Base-by-base conservation (phyloP, 495 filamentous ascomycete genomes). In the Pseudomonodictys pantanalensis region DNA sequence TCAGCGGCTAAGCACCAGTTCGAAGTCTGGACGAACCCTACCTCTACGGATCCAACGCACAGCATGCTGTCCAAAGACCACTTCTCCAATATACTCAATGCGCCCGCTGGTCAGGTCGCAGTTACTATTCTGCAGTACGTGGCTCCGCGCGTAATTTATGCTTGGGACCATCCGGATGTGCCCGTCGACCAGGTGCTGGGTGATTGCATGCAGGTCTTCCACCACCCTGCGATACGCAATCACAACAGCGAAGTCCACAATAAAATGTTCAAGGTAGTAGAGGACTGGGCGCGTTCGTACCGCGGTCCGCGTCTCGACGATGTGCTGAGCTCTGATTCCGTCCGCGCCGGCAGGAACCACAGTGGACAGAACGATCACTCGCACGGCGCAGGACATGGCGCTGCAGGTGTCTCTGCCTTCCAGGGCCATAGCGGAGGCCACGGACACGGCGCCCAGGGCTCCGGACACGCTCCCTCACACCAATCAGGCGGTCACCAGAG, bases 51-150 rank as follows among this genome's bases (percentile, higher is more conserved):
- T 71, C 93, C 93, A 6, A 98, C 93, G 2, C 93, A 97, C 77
- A 93, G 89, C 10, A 83, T 97, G 74, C 81, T 97, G 5, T 92
- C 89, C 56, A 97, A 97, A 74, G 93, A 98, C 66, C 93, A 98
- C 70, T 97, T 97, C 68, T 88, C 88, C 61, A 96, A 97, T 73
- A 78, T 92, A 28, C 78, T 97, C 26, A 97, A 97, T 74, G 79
- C 88, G 28, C 90, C 89, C 45, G 91, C 91, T 2, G 92, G 92
- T 11, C 80, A 87, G 20, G 83, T 97, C 20, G 91, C 92, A 8
- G 75, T 87, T 1, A 83, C 81, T 0, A 87, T 96, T 49, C 73
- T 97, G 4, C 79, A 89, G 77, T 97, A 92, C 68, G 83, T 86
- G 28, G 87, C 91, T 2, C 92, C 92, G 58, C 88, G 92, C 23